Conservation (phyloP, 1,284 basidiomycete species). For the Ustilago bromivora region DNA sequence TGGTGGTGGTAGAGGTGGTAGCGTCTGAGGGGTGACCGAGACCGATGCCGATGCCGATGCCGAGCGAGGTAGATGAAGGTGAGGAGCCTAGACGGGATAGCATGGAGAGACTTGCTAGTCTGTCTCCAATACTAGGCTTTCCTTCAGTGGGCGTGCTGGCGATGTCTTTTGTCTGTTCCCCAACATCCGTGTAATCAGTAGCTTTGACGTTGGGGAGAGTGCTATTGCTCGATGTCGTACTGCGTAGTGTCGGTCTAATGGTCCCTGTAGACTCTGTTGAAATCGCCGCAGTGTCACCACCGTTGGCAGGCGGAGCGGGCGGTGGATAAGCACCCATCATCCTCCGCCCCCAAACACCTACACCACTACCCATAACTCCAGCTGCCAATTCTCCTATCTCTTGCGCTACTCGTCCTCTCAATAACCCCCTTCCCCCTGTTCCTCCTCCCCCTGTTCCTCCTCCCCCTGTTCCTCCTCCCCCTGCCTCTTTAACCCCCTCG, state of each 20-base stretch:
- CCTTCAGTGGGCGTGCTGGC: not conserved
- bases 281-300: not conserved
- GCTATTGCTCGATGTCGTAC: not conserved
- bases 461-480: not conserved
- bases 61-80: constrained; percentile 15
- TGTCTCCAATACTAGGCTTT: constrained; percentile 19
- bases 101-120: constrained; percentile 78
- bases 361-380: constrained; percentile 81
- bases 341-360: constrained; percentile 72
- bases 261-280: not conserved
- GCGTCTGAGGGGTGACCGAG: constrained; percentile 10
- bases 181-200: constrained; percentile 10
- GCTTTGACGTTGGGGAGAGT: not conserved
- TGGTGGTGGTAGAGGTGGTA: not conserved
- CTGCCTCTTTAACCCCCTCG: not conserved
- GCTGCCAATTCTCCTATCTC: constrained; percentile 82
- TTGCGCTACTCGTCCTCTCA: constrained; percentile 82
- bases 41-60: constrained; percentile 15
- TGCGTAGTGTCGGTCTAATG: not conserved
- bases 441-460: not conserved
- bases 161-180: constrained; percentile 16
- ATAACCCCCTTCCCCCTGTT: constrained; percentile 9
- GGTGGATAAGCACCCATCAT: constrained; percentile 37
- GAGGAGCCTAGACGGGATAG: constrained; percentile 53
- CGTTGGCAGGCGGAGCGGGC: not conserved